Evolutionary conservation across 768 basidiomycete genomes (phyloP).

Genomic region (Steccherinum ochraceum): DNA sequence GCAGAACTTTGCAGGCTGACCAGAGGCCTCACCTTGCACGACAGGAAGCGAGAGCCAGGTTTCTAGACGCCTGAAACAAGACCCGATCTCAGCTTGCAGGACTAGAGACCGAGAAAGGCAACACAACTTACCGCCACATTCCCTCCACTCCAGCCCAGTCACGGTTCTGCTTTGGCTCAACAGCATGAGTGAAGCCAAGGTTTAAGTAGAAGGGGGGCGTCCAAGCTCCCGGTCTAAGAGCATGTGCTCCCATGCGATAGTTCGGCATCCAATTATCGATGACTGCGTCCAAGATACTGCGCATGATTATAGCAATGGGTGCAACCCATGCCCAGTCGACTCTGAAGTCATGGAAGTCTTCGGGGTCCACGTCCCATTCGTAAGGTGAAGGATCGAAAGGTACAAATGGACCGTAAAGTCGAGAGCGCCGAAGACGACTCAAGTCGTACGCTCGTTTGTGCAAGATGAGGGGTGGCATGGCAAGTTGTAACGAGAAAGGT

Average conservation of each 20-base stretch:
- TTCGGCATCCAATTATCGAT: background rate
- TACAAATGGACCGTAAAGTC: background rate
- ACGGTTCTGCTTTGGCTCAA: constrained; percentile 2
- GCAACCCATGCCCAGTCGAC: background rate
- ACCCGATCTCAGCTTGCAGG: too few relatives aligned
- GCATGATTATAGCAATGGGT: background rate
- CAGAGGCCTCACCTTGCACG: constrained; percentile 11
- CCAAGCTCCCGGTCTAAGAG: background rate
- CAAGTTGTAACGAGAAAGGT: background rate
- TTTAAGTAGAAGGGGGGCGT: too few relatives aligned
- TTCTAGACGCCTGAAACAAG: background rate
- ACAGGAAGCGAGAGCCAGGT: background rate
- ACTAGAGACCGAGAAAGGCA: too few relatives aligned
- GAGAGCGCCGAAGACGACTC: background rate
- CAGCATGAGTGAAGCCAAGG: too few relatives aligned
- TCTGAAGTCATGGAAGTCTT: background rate
- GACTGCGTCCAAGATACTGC: background rate
- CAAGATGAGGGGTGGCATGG: background rate
- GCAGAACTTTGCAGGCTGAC: constrained; percentile 17
- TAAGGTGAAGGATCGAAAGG: background rate
- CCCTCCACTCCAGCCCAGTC: constrained; percentile 24
- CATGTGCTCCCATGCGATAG: background rate
- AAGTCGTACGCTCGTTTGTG: background rate
- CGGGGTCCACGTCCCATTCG: background rate
- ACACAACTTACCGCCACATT: constrained; percentile 16